Evolutionary conservation across 108 stramenopile genomes (phyloP), one percentile per base, ranked within the genome.

Genomic region (Skeletonema menzelii): DNA sequence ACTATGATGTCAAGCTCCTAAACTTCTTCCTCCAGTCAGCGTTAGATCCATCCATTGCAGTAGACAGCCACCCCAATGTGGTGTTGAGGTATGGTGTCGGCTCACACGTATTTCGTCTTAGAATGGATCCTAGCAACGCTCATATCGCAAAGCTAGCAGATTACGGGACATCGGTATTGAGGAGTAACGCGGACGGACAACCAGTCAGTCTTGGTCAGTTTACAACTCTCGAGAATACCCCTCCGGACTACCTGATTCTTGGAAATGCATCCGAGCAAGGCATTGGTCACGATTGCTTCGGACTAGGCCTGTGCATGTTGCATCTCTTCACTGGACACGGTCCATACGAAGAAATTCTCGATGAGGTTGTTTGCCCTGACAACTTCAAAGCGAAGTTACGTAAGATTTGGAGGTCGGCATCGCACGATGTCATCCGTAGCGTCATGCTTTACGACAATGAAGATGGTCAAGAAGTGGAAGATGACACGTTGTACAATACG

Each of bases 1-100:
- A 99, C 77, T 99, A 98, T 68, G 99, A 99, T 76, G 80, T 99
- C 20, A 99, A 99, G 75, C 84, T 98, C n/a, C 88, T 99, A 38
- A 99, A 99, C 80, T 93, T 97, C 46, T 92, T 99, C 42, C 67
- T 95, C 0, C 87, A 88, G 59, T 70, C 79, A 11, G 76, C 83
- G 3, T 62, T 70, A 13, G 82, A 65, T 58, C 57, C 60, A 19
- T 37, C 67, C 28, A 62, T 84, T 6, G 63, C 69, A 4, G 46
- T 66, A 10, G 69, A 74, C 20, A 65, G 66, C 11, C 76, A 78
- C 59, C 78, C 80, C 13, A 66, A 82, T 70, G 80, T 80, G 15
- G 84, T 91, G 5, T 62, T 98, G 62, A 74, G 92, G 27, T 96
- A 97, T 70, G 95, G 94, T 26, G 40, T 97, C 17, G 94, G 94